Evolutionary conservation across 1,284 basidiomycete species (phyloP).

Genomic region (Sanghuangporus weigelae): DNA sequence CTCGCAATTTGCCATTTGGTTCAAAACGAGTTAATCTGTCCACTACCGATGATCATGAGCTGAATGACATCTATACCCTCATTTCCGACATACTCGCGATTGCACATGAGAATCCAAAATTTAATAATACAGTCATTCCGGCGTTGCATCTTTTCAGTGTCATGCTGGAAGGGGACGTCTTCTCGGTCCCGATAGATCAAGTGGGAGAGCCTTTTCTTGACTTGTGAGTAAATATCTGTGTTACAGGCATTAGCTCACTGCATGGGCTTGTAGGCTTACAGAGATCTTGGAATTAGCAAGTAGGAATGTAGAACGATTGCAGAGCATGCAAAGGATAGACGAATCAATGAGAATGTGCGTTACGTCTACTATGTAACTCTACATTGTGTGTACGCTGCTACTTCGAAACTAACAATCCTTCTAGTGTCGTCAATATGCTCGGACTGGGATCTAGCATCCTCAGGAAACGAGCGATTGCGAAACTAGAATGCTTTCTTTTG

Average conservation of each 20-base stretch:
- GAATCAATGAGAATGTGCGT: slow-evolving; percentile 78
- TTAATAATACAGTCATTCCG: slow-evolving; percentile 73
- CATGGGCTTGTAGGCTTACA: slow-evolving; percentile 29
- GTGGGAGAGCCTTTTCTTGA: slow-evolving; percentile 44
- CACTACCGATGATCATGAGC: neutral
- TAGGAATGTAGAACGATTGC: slow-evolving; percentile 59
- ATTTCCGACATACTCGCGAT: slow-evolving; percentile 50
- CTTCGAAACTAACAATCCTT: neutral
- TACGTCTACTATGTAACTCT: neutral
- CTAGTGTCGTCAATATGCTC: slow-evolving; percentile 61
- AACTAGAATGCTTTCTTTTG: slow-evolving; percentile 55
- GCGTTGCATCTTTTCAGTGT: slow-evolving; percentile 71
- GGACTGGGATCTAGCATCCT: slow-evolving; percentile 38
- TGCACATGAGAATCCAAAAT: slow-evolving; percentile 46
- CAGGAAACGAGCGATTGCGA: slow-evolving; percentile 40
- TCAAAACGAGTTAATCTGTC: slow-evolving; percentile 17
- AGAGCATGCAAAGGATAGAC: slow-evolving; percentile 72
- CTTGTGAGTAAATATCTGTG: slow-evolving; percentile 25
- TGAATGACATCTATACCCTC: slow-evolving; percentile 45
- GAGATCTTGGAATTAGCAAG: slow-evolving; percentile 48
- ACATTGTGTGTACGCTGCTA: slow-evolving; percentile 13
- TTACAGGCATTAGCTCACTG: slow-evolving; percentile 5
- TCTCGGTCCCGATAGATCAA: slow-evolving; percentile 41
- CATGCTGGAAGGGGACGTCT: slow-evolving; percentile 60
- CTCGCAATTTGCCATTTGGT: slow-evolving; percentile 43